Evolutionary conservation across 1,139 yeast genomes (phyloP).

Genomic region (Kurtzmaniella quercitrusa): DNA sequence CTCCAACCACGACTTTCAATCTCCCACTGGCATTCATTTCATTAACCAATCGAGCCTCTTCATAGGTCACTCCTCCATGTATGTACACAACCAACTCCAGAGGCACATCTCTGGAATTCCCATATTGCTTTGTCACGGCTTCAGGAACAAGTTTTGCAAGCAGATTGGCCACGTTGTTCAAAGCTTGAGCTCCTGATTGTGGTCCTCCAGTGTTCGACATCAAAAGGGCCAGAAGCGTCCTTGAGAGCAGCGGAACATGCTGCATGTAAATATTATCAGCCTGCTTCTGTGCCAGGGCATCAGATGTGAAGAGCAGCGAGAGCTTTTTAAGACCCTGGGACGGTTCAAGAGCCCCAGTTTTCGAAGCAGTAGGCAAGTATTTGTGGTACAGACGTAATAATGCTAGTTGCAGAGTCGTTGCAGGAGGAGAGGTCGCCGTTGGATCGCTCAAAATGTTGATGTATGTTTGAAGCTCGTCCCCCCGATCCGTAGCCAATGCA

Average conservation of each 20-base stretch:
- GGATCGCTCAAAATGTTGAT: slow-evolving; percentile 27
- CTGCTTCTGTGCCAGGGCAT: slow-evolving; percentile 12
- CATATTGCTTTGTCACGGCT: slow-evolving; percentile 31
- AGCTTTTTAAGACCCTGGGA: slow-evolving; percentile 11
- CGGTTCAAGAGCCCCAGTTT: neutral
- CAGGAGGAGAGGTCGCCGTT: slow-evolving; percentile 22
- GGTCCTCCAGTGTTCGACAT: neutral
- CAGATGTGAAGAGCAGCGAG: slow-evolving; percentile 11
- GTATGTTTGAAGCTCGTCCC: slow-evolving; percentile 22
- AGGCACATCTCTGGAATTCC: slow-evolving; percentile 30
- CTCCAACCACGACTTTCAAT: slow-evolving; percentile 61
- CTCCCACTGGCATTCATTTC: slow-evolving; percentile 58
- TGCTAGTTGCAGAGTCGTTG: slow-evolving; percentile 30
- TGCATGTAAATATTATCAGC: slow-evolving; percentile 54
- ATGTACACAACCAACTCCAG: slow-evolving; percentile 80
- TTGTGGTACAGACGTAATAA: slow-evolving; percentile 29
- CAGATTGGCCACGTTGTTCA: slow-evolving; percentile 9
- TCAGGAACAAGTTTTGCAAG: slow-evolving; percentile 42
- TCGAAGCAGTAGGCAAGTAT: slow-evolving; percentile 1
- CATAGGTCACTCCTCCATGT: slow-evolving; percentile 89
- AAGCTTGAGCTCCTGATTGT: slow-evolving; percentile 16
- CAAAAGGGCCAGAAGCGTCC: slow-evolving; percentile 18
- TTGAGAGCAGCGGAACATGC: slow-evolving; percentile 72
- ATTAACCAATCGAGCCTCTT: slow-evolving; percentile 80
- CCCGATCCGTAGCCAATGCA: slow-evolving; percentile 51